These are phyloP conservation scores for Exutisphaerella laricina DNA, from an alignment of 2,329 filamentous ascomycete genomes.

Conservation along the genomic window DNA sequence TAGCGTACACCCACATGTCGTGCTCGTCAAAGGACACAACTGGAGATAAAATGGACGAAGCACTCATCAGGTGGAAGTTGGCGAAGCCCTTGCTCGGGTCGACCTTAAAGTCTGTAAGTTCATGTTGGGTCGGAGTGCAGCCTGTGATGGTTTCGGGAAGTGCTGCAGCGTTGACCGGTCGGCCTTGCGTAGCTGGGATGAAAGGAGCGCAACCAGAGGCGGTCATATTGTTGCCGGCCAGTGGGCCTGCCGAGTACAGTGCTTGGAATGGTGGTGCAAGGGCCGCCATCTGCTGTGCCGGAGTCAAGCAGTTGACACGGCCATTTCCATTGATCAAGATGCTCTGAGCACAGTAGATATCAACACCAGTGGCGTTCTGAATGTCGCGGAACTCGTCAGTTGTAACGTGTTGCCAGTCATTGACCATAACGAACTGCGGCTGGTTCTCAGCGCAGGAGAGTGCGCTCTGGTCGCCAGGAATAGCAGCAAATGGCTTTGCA, in stretches of 20 bases:
- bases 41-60: constrained; percentile 9
- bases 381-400: constrained; percentile 5
- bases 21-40: constrained; percentile 15
- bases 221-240: constrained; percentile 5
- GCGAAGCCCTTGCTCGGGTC: constrained; percentile 13
- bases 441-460: constrained; percentile 7
- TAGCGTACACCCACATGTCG: constrained; percentile 18
- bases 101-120: constrained; percentile 7
- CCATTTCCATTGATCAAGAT: constrained; percentile 18
- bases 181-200: constrained; percentile 6
- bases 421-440: constrained; percentile 12
- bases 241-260: constrained; percentile 7
- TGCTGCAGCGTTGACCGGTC: constrained; percentile 5
- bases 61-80: constrained; percentile 13
- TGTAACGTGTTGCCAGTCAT: constrained; percentile 15
- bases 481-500: constrained; percentile 8
- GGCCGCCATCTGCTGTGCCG: constrained; percentile 9
- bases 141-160: constrained; percentile 10
- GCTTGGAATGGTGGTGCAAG: constrained; percentile 11
- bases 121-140: constrained; percentile 7
- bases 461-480: constrained; percentile 4
- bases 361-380: constrained; percentile 5
- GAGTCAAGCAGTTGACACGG: constrained; percentile 8
- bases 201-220: constrained; percentile 13
- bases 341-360: constrained; percentile 15